Percentiles rank a stretch among this genome's conserved stretches.
phyloP scores from a whole-genome alignment of 2,329 filamentous ascomycete genomes.

The Xylariaceae sp. region DNA sequence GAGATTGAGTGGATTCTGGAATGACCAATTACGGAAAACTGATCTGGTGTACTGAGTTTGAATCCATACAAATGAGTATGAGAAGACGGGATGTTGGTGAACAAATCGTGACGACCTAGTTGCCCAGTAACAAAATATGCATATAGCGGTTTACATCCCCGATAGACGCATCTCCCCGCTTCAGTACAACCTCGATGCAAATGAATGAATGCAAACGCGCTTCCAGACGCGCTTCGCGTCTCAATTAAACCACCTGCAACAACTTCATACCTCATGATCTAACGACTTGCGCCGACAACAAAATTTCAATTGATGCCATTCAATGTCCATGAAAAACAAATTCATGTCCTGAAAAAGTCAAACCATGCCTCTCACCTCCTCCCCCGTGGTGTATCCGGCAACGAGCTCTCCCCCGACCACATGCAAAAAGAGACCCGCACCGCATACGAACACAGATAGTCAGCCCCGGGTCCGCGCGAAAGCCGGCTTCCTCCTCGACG shows the following conservation, averaged over 20 bases:
- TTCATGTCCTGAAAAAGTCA: conserved; percentile 16
- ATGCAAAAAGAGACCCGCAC: conserved; percentile 35
- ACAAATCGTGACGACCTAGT: too few species aligned
- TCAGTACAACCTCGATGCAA: too few species aligned
- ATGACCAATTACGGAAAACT: too few species aligned
- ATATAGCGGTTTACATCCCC: too few species aligned
- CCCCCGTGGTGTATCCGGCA: conserved; percentile 49
- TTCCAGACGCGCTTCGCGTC: too few species aligned
- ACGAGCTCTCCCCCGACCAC: conserved; percentile 41
- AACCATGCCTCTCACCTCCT: conserved; percentile 55
- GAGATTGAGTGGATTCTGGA: too few species aligned
- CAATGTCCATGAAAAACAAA: background rate
- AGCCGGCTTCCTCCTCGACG: conserved; percentile 41
- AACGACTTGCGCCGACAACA: background rate
- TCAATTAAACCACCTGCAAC: background rate
- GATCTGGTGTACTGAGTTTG: too few species aligned
- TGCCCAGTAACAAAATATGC: too few species aligned
- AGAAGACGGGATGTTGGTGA: too few species aligned
- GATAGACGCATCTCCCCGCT: too few species aligned
- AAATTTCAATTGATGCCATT: conserved; percentile 7
- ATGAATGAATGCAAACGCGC: too few species aligned
- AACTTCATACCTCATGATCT: background rate
- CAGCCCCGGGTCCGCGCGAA: conserved; percentile 34
- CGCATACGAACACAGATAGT: conserved; percentile 30
- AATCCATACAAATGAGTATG: too few species aligned